A percentile compares a stretch with the other conserved stretches of the same genome.
These are phyloP conservation scores for Colletotrichum sp. DNA, from an alignment of 2,329 filamentous ascomycete genomes.

Conservation along the genomic window DNA sequence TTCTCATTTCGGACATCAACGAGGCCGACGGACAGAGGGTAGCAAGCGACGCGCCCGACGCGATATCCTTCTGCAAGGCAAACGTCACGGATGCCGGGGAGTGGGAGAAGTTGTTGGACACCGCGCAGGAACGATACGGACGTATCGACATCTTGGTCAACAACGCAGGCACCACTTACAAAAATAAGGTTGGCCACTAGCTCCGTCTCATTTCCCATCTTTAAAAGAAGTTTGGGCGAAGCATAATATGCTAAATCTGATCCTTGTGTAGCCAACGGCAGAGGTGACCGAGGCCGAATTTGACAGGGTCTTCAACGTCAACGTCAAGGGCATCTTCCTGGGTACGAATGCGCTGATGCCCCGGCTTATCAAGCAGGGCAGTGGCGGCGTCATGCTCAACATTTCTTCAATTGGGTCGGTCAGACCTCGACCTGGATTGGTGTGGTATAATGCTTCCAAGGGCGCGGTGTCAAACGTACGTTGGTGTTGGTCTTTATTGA, in stretches of 20 bases:
- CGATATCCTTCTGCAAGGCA: constrained; percentile 43
- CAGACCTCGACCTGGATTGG: constrained; percentile 65
- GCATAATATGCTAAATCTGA: background rate
- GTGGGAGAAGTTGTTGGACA: constrained; percentile 56
- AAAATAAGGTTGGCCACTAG: constrained; percentile 48
- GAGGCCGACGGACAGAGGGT: constrained; percentile 53
- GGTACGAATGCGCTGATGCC: constrained; percentile 53
- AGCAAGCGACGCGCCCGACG: constrained; percentile 31
- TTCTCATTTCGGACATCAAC: constrained; percentile 68
- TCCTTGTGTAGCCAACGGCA: constrained; percentile 50
- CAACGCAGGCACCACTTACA: constrained; percentile 64
- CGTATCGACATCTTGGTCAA: constrained; percentile 65
- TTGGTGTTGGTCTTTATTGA: no score
- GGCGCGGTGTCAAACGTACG: constrained; percentile 62
- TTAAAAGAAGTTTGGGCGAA: background rate
- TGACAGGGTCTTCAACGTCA: constrained; percentile 70
- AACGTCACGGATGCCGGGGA: constrained; percentile 59
- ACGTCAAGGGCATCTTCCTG: constrained; percentile 70
- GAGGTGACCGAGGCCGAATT: constrained; percentile 71
- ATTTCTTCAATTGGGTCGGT: constrained; percentile 78
- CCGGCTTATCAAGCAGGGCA: constrained; percentile 66
- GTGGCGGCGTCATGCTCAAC: constrained; percentile 75
- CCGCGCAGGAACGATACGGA: constrained; percentile 50
- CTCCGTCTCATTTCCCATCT: no score
- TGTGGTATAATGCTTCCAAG: constrained; percentile 76